A percentile compares a stretch with the other conserved stretches of the same genome.
These are phyloP conservation scores for Pleoardoris graminearum DNA, from an alignment of 2,329 filamentous ascomycete species.

Conservation along the genomic window DNA sequence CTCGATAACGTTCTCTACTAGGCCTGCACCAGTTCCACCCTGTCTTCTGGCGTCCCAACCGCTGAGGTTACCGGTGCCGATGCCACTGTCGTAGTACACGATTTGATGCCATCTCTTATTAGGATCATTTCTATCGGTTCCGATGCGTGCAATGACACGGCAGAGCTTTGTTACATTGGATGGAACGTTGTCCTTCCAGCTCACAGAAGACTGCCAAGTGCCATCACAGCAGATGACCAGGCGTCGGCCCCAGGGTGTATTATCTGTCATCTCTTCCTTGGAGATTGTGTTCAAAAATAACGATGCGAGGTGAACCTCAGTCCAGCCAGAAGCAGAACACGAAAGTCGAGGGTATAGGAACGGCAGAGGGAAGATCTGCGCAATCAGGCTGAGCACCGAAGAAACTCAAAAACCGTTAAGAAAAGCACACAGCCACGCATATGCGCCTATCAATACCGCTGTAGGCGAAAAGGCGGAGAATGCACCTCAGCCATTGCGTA, in stretches of 20 bases:
- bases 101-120: slow-evolving; percentile 40
- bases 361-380: too few relatives aligned
- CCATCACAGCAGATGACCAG: slow-evolving; percentile 45
- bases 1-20: slow-evolving; percentile 54
- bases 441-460: too few relatives aligned
- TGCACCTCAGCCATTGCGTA: too few relatives aligned
- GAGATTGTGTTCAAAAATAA: too few relatives aligned
- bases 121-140: slow-evolving; percentile 24
- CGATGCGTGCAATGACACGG: slow-evolving; percentile 37
- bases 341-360: too few relatives aligned
- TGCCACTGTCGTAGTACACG: slow-evolving; percentile 43
- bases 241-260: slow-evolving; percentile 36
- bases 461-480: too few relatives aligned
- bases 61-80: slow-evolving; percentile 40
- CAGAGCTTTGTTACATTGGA: slow-evolving; percentile 44
- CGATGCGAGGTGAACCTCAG: too few relatives aligned
- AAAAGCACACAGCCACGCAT: too few relatives aligned
- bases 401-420: too few relatives aligned
- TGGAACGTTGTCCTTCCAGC: slow-evolving; percentile 34
- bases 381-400: too few relatives aligned
- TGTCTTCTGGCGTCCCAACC: slow-evolving; percentile 31
- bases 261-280: slow-evolving; percentile 20
- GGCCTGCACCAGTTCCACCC: slow-evolving; percentile 50
- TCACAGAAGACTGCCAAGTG: slow-evolving; percentile 43
- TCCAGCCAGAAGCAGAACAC: too few relatives aligned